phyloP scores from a whole-genome alignment of 2,329 filamentous ascomycete species.

The Periconia sp. region DNA sequence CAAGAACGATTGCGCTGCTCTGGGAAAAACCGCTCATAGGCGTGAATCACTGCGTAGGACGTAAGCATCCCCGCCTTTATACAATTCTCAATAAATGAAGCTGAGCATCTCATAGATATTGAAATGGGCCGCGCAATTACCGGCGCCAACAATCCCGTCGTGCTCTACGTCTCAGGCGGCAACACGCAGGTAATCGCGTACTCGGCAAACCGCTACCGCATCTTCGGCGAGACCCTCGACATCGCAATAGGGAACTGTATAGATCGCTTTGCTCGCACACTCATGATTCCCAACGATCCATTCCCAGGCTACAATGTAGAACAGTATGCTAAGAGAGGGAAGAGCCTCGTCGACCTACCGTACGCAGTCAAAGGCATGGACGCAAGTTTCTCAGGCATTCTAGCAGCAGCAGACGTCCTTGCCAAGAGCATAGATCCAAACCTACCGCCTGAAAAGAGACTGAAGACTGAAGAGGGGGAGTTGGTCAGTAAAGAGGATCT shows the following conservation, averaged over 20 bases:
- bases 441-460: slow-evolving; percentile 45
- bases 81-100: background rate
- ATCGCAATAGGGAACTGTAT: slow-evolving; percentile 98
- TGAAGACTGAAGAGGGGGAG: slow-evolving; percentile 56
- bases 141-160: slow-evolving; percentile 86
- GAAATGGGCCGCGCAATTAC: slow-evolving; percentile 98
- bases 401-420: slow-evolving; percentile 81
- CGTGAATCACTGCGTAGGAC: slow-evolving; percentile 97
- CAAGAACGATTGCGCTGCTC: slow-evolving; percentile 78
- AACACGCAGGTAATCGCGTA: slow-evolving; percentile 99
- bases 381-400: slow-evolving; percentile 91
- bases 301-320: slow-evolving; percentile 98
- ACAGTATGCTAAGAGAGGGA: slow-evolving; percentile 80
- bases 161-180: slow-evolving; percentile 92
- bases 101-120: slow-evolving; percentile 64
- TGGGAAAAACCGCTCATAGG: slow-evolving; percentile 91
- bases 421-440: slow-evolving; percentile 67
- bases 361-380: slow-evolving; percentile 99
- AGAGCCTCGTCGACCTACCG: slow-evolving; percentile 80
- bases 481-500: slow-evolving; percentile 80
- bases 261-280: slow-evolving; percentile 90
- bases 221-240: slow-evolving; percentile 96
- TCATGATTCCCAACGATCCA: slow-evolving; percentile 92
- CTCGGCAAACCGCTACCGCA: slow-evolving; percentile 90
- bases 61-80: slow-evolving; percentile 45